Conservation (phyloP, 2,329 filamentous ascomycete genomes). For the Sporothrix globosa region DNA sequence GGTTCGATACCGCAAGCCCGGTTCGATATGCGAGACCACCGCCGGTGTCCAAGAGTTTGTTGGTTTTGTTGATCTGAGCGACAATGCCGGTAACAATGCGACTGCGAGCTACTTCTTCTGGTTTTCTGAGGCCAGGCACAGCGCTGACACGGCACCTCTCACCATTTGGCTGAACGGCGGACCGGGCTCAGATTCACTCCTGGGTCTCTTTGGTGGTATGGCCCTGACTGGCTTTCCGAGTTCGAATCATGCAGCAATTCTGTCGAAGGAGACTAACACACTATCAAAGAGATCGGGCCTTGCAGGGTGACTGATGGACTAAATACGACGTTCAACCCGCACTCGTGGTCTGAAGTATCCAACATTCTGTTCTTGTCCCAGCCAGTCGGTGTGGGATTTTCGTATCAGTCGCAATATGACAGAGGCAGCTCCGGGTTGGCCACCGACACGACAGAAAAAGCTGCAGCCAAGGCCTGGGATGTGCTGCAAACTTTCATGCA, state of each 20-base stretch:
- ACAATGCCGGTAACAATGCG: conserved; percentile 38
- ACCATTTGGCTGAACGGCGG: conserved; percentile 38
- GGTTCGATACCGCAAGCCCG: background rate
- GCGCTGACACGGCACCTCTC: conserved; percentile 35
- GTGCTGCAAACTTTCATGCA: conserved; percentile 45
- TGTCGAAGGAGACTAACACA: background rate
- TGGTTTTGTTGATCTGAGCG: conserved; percentile 59
- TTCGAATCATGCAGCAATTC: too few relatives aligned
- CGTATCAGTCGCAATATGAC: conserved; percentile 37
- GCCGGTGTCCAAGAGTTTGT: conserved; percentile 58
- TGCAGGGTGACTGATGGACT: conserved; percentile 53
- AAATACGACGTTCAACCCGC: conserved; percentile 57
- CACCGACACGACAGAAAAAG: conserved; percentile 38
- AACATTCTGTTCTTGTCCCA: conserved; percentile 69
- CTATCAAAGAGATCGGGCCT: conserved; percentile 34
- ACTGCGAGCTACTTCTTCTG: conserved; percentile 67
- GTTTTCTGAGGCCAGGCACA: conserved; percentile 51
- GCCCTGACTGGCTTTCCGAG: too few relatives aligned
- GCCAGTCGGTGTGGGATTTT: conserved; percentile 45
- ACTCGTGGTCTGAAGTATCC: conserved; percentile 54
- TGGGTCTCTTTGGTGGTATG: conserved; percentile 30
- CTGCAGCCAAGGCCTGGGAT: conserved; percentile 36
- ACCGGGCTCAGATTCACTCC: conserved; percentile 32
- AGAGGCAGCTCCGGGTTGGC: conserved; percentile 39
- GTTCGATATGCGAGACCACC: conserved; percentile 58